These are phyloP conservation scores for Fusarium succisae DNA, from an alignment of 2,329 filamentous ascomycete species.

Conservation along the genomic window DNA sequence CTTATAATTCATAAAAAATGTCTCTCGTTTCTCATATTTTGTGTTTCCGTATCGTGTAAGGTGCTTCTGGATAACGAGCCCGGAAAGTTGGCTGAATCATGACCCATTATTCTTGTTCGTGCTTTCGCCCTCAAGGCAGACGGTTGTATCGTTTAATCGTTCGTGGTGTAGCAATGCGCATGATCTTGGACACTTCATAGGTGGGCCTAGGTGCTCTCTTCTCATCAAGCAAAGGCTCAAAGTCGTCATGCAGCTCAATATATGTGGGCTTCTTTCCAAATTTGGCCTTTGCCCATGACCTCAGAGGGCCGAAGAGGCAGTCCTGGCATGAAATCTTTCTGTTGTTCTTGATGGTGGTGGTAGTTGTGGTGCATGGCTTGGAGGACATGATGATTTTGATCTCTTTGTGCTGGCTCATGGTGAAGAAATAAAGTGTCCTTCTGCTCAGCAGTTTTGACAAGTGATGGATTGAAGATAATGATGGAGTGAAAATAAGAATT, in stretches of 20 bases:
- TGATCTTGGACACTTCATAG: conserved; percentile 54
- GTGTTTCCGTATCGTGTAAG: not conserved
- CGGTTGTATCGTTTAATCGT: conserved; percentile 51
- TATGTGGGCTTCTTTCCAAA: conserved; percentile 7
- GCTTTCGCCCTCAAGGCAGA: not conserved
- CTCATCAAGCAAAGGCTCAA: conserved; percentile 37
- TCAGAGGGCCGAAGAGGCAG: conserved; percentile 24
- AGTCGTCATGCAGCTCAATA: conserved; percentile 25
- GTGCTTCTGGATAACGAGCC: too few species aligned
- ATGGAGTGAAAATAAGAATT: not conserved
- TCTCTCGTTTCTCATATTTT: not conserved
- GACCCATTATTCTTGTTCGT: not conserved
- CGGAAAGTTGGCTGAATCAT: not conserved
- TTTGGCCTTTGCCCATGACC: conserved; percentile 5
- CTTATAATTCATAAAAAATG: not conserved
- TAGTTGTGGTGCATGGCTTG: not conserved
- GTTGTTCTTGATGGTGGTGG: not conserved
- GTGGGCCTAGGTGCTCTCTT: conserved; percentile 44
- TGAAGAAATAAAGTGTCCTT: not conserved
- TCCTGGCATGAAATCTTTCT: conserved; percentile 10
- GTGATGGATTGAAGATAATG: not conserved
- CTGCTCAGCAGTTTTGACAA: conserved; percentile 9
- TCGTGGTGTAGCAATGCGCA: conserved; percentile 54
- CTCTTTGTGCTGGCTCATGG: conserved; percentile 21
- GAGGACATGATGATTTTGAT: conserved; percentile 32